Evolutionary conservation across 2,329 filamentous ascomycete genomes (phyloP).

Genomic region (Rosellinia necatrix): DNA sequence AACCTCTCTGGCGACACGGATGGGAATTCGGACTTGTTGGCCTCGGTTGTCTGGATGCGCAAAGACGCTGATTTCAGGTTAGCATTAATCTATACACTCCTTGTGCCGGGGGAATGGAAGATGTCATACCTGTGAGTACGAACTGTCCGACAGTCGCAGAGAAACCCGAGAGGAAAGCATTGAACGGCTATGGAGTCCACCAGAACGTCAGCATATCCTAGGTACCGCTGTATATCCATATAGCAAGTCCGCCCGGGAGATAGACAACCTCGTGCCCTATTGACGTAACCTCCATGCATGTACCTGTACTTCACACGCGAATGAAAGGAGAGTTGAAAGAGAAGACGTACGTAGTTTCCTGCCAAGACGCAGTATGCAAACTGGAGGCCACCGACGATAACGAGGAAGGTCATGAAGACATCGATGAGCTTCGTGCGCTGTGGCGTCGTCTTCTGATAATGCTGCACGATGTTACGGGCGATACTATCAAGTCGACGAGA

Average conservation of each 20-base stretch:
- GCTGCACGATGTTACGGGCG: conserved; percentile 70
- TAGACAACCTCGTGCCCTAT: background rate
- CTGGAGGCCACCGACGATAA: conserved; percentile 84
- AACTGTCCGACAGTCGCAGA: conserved; percentile 95
- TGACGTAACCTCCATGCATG: no score
- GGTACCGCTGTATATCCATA: background rate
- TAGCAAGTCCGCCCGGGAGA: background rate
- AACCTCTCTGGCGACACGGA: conserved; percentile 81
- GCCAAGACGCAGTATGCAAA: conserved; percentile 90
- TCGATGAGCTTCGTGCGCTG: conserved; percentile 93
- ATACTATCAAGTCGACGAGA: conserved; percentile 59
- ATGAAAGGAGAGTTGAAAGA: background rate
- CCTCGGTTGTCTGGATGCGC: conserved; percentile 87
- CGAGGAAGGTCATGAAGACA: conserved; percentile 85
- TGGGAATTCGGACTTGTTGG: conserved; percentile 79
- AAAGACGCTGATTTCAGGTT: conserved; percentile 60
- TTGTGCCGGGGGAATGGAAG: no score
- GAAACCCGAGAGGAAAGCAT: conserved; percentile 96
- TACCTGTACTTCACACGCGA: background rate
- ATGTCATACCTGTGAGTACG: conserved; percentile 78
- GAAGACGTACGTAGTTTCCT: conserved; percentile 86
- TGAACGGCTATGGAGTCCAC: conserved; percentile 77
- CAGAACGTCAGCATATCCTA: conserved; percentile 9
- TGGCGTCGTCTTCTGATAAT: conserved; percentile 80
- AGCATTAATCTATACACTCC: no score